Percentiles rank a stretch among this genome's conserved stretches.
These are phyloP conservation scores for Houttuynia cordata DNA, from an alignment of 164 flowering plant genomes.

Conservation along the genomic window DNA sequence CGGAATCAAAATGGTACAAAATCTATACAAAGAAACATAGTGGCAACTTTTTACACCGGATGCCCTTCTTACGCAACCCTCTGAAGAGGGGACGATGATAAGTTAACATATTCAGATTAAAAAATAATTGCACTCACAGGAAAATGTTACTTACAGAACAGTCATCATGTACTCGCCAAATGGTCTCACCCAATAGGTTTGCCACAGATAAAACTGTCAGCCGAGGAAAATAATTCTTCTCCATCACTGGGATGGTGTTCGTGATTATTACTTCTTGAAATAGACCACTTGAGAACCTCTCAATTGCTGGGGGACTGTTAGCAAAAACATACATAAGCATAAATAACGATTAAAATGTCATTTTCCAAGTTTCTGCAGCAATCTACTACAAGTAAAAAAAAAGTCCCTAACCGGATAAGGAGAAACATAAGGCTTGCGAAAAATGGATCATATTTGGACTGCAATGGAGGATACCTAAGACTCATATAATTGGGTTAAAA, in stretches of 20 bases:
- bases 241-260: conserved; percentile 66
- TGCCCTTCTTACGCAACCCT: too few relatives aligned
- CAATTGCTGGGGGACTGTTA: conserved; percentile 81
- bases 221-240: conserved; percentile 76
- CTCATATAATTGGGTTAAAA: too few relatives aligned
- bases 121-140: conserved; percentile 16
- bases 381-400: too few relatives aligned
- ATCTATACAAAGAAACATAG: too few relatives aligned
- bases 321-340: conserved; percentile 2
- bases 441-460: background rate
- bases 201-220: conserved; percentile 74
- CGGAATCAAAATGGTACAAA: too few relatives aligned
- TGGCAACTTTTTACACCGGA: too few relatives aligned
- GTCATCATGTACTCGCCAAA: conserved; percentile 96
- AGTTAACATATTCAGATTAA: background rate
- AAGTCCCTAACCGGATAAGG: background rate
- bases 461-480: too few relatives aligned
- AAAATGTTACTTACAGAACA: conserved; percentile 78
- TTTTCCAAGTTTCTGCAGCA: too few relatives aligned
- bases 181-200: conserved; percentile 81
- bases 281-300: conserved; percentile 73
- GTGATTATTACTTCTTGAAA: conserved; percentile 90
- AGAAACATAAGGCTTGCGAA: background rate
- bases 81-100: too few relatives aligned
- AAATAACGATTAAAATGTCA: background rate